phyloP scores from a whole-genome alignment of 768 basidiomycete species.

The Auricularia heimuer region DNA sequence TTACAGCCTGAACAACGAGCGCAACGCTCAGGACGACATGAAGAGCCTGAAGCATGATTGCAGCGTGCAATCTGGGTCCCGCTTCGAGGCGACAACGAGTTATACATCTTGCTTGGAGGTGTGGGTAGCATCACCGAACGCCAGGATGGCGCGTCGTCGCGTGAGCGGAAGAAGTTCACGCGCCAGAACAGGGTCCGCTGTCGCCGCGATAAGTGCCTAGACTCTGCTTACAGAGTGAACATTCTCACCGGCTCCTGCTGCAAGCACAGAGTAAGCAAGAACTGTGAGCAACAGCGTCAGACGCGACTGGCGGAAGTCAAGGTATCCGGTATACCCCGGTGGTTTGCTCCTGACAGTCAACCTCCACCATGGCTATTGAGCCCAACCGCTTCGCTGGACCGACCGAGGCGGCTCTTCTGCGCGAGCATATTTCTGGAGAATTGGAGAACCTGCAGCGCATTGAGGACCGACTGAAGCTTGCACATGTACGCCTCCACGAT shows the following conservation, averaged over 20 bases:
- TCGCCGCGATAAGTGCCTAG: no score
- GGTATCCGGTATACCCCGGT: no score
- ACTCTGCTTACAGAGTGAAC: no score
- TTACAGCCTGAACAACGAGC: neutral
- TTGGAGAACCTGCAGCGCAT: neutral
- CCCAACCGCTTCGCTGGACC: neutral
- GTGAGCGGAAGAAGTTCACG: neutral
- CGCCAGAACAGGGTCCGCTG: no score
- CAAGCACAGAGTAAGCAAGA: no score
- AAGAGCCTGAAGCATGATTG: neutral
- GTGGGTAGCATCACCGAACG: neutral
- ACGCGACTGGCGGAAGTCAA: no score
- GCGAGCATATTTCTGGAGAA: neutral
- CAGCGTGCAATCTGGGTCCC: neutral
- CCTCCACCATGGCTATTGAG: neutral
- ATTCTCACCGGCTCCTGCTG: no score
- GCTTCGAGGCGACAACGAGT: neutral
- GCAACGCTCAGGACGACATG: neutral
- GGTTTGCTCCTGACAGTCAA: no score
- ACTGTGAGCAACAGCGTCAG: no score
- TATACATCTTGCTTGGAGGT: neutral
- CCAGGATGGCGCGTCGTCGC: neutral
- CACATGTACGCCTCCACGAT: neutral
- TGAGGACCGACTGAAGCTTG: neutral
- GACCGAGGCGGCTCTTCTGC: neutral